phyloP scores from a whole-genome alignment of 2,329 filamentous ascomycete species.

The Apiospora malaysiana region DNA sequence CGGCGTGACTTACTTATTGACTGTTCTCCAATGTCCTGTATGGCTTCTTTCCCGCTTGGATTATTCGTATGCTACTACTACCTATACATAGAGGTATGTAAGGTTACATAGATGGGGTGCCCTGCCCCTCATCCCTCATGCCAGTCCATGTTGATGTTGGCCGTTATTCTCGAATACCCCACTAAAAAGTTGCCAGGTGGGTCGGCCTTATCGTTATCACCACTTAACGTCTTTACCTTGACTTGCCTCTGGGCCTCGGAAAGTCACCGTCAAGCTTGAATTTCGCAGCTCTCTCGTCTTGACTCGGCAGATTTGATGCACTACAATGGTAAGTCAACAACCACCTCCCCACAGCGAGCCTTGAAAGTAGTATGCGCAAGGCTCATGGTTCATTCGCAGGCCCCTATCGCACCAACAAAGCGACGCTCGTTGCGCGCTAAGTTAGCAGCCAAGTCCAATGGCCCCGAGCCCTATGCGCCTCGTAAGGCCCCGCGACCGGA shows the following conservation, averaged over 20 bases:
- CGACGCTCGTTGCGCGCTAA: constrained; percentile 63
- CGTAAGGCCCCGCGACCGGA: constrained; percentile 58
- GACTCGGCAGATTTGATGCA: neutral
- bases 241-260: neutral
- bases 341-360: too few species aligned
- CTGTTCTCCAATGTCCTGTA: too few species aligned
- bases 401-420: constrained; percentile 55
- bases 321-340: neutral
- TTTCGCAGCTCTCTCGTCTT: neutral
- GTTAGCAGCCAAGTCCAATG: constrained; percentile 54
- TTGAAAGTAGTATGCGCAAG: neutral
- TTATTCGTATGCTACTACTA: too few species aligned
- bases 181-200: neutral
- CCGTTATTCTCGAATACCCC: neutral
- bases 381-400: constrained; percentile 34
- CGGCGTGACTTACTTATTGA: too few species aligned
- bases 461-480: constrained; percentile 54
- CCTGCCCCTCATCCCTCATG: too few species aligned
- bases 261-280: neutral
- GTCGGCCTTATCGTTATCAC: constrained; percentile 1
- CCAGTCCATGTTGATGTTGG: too few species aligned
- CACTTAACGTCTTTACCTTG: neutral
- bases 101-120: too few species aligned
- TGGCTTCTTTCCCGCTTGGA: too few species aligned
- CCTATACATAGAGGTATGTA: too few species aligned